These are phyloP conservation scores for Stropharia rugosoannulata DNA, from an alignment of 768 basidiomycete genomes.

Conservation along the genomic window DNA sequence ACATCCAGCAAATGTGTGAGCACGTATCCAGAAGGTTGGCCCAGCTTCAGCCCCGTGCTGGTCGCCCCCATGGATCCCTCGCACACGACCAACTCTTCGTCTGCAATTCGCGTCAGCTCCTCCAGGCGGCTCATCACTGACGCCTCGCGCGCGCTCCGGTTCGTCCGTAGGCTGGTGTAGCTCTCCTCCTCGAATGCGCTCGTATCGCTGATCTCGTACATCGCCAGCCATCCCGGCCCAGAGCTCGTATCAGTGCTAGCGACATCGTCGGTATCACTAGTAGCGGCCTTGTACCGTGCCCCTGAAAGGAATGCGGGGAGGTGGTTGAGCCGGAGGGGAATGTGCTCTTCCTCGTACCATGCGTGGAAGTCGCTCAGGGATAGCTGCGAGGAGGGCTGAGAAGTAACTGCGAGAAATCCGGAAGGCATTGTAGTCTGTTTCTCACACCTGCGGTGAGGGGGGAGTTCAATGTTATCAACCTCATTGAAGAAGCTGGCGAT, in stretches of 20 bases:
- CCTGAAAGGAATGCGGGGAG: conserved; percentile 47
- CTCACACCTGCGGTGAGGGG: too few relatives aligned
- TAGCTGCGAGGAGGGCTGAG: conserved; percentile 42
- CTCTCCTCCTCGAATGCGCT: conserved; percentile 38
- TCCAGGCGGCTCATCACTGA: conserved; percentile 40
- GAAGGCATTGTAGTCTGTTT: conserved; percentile 27
- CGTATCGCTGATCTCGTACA: conserved; percentile 47
- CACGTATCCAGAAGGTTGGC: conserved; percentile 8
- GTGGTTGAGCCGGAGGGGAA: conserved; percentile 47
- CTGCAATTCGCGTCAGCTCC: conserved; percentile 41
- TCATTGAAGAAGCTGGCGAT: too few relatives aligned
- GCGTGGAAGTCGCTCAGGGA: conserved; percentile 49
- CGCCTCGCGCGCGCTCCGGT: conserved; percentile 43
- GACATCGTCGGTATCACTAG: conserved; percentile 11
- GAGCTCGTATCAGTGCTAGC: too few relatives aligned
- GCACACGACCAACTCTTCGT: conserved; percentile 17
- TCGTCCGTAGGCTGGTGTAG: conserved; percentile 43
- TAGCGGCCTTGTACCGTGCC: conserved; percentile 41
- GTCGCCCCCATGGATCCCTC: background rate
- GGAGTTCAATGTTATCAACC: too few relatives aligned
- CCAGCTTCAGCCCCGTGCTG: conserved; percentile 14
- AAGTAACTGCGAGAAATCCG: conserved; percentile 49
- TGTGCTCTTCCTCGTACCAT: conserved; percentile 59
- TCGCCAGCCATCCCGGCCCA: conserved; percentile 43
- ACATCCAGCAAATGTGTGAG: conserved; percentile 12